Conservation (phyloP, 148 eudicot species). For the Fagopyrum homotropicum region DNA sequence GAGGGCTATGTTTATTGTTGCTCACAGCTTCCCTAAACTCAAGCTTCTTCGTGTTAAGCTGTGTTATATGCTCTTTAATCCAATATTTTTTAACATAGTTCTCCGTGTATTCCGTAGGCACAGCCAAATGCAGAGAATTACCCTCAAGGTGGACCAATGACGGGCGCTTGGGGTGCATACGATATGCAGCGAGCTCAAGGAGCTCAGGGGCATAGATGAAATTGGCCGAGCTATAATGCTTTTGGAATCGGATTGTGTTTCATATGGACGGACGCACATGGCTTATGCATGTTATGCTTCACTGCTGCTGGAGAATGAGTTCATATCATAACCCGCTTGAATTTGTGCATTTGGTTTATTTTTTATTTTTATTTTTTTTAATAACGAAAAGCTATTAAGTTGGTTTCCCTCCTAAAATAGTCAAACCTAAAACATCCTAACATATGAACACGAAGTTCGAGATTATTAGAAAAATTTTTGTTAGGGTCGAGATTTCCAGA, state of each 20-base stretch:
- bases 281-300: neutral
- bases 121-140: constrained; percentile 69
- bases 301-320: neutral
- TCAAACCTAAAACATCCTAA: too few species aligned
- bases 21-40: neutral
- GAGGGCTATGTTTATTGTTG: neutral
- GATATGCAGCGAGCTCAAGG: constrained; percentile 72
- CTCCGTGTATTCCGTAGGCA: constrained; percentile 20
- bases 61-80: neutral
- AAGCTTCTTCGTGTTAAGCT: neutral
- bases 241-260: too few species aligned
- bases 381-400: too few species aligned
- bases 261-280: constrained; percentile 12
- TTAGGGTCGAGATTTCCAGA: too few species aligned
- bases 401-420: too few species aligned
- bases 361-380: too few species aligned
- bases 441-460: too few species aligned
- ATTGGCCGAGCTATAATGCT: constrained; percentile 4
- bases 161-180: constrained; percentile 75
- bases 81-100: neutral
- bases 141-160: constrained; percentile 73
- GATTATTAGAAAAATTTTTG: too few species aligned
- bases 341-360: neutral
- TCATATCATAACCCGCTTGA: neutral
- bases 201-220: constrained; percentile 79